A percentile compares a stretch with the other conserved stretches of the same genome.
phyloP scores from a whole-genome alignment of 169 alveolate genomes.

The Blepharisma undulans region DNA sequence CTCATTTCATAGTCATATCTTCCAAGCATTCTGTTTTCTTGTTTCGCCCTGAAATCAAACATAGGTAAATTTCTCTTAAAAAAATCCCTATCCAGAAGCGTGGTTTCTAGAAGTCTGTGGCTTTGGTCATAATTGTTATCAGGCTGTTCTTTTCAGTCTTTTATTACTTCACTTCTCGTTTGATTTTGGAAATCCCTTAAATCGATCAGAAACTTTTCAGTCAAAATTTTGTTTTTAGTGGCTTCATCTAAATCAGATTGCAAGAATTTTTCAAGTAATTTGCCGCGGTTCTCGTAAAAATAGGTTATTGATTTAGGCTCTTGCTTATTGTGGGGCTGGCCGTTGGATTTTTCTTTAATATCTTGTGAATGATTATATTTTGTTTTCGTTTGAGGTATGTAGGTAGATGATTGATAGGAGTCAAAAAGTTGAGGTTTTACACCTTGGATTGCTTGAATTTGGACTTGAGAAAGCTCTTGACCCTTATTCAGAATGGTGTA shows the following conservation, averaged over 20 bases:
- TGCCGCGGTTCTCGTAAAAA: background rate
- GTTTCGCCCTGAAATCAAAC: conserved; percentile 36
- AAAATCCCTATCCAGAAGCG: conserved; percentile 17
- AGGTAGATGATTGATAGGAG: background rate
- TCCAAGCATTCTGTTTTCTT: conserved; percentile 63
- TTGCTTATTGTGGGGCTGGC: background rate
- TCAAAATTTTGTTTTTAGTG: background rate
- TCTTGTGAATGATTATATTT: background rate
- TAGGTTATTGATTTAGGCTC: background rate
- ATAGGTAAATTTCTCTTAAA: background rate
- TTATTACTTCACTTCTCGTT: background rate
- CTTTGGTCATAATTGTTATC: conserved; percentile 8
- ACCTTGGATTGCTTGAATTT: background rate
- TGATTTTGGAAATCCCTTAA: background rate
- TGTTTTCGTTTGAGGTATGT: background rate
- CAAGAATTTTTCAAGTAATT: background rate
- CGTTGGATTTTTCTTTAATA: no score
- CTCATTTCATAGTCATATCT: conserved; percentile 74
- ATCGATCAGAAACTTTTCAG: background rate
- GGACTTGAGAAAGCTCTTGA: background rate
- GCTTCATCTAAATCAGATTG: background rate
- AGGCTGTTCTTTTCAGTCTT: background rate
- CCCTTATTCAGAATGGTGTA: conserved; percentile 1
- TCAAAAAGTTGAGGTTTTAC: background rate
- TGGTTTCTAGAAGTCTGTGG: background rate